Evolutionary conservation across 805 yeast species (phyloP).

Genomic region (Wickerhamiella domercqiae): DNA sequence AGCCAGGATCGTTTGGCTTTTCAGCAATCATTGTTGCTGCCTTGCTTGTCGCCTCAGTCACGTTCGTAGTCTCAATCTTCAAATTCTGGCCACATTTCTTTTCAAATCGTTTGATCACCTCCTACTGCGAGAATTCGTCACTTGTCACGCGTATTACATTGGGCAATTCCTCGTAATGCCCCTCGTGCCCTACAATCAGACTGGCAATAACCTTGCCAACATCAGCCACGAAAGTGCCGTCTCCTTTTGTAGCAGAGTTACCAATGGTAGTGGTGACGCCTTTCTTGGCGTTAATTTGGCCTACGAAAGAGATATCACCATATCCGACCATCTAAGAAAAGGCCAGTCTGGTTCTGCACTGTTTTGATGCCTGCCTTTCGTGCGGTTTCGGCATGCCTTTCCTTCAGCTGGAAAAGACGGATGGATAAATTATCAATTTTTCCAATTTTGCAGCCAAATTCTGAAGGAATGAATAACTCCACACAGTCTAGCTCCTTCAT

Average conservation of each 20-base stretch:
- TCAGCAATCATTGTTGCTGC: neutral
- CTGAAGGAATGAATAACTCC: conserved; percentile 41
- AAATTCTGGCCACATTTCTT: conserved; percentile 19
- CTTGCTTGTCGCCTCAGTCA: neutral
- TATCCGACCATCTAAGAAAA: conserved; percentile 4
- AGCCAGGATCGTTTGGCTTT: neutral
- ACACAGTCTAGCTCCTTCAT: conserved; percentile 28
- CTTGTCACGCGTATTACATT: conserved; percentile 31
- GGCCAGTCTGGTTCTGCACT: conserved; percentile 3
- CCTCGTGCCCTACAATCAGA: conserved; percentile 26
- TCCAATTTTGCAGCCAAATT: conserved; percentile 34
- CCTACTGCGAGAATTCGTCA: conserved; percentile 27
- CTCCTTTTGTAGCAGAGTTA: conserved; percentile 25
- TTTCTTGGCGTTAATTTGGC: conserved; percentile 24
- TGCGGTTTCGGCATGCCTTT: conserved; percentile 1
- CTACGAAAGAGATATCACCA: conserved; percentile 21
- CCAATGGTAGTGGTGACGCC: conserved; percentile 29
- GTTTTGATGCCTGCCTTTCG: conserved; percentile 8
- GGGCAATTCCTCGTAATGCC: conserved; percentile 26
- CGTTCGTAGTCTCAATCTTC: conserved; percentile 10
- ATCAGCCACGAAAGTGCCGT: conserved; percentile 28
- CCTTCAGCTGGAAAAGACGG: conserved; percentile 1
- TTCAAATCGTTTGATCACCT: conserved; percentile 30
- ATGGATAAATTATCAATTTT: conserved; percentile 1
- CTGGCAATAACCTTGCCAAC: conserved; percentile 32